Conservation (phyloP, 768 basidiomycete genomes). For the Leccinum incarnatum region DNA sequence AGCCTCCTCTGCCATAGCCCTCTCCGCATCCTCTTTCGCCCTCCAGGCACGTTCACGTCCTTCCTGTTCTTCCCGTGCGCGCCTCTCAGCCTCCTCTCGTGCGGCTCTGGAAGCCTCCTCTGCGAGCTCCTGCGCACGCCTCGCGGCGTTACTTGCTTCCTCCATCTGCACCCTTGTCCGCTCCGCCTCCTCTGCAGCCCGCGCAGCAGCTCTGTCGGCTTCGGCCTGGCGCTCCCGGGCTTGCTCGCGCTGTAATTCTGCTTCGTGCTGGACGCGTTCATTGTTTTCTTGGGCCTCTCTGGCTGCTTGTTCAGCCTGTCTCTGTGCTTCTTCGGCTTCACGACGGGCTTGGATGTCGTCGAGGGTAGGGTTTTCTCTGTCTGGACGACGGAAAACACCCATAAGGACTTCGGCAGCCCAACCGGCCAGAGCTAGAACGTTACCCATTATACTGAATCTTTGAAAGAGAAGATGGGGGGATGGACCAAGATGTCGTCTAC, state of each 20-base stretch:
- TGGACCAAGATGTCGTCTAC: background rate
- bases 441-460: slow-evolving; percentile 1
- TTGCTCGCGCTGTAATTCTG: slow-evolving; percentile 4
- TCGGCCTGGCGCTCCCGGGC: slow-evolving; percentile 6
- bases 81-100: slow-evolving; percentile 2
- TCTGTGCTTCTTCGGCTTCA: slow-evolving; percentile 1
- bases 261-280: background rate
- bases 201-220: slow-evolving; percentile 1
- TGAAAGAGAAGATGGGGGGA: background rate
- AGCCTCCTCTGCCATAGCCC: background rate
- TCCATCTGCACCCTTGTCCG: slow-evolving; percentile 11
- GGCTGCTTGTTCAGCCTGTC: slow-evolving; percentile 3
- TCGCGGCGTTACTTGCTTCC: background rate
- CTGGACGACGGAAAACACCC: background rate
- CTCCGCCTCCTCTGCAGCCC: slow-evolving; percentile 8
- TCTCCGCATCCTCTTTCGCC: slow-evolving; percentile 6
- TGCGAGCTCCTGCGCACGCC: background rate
- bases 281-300: slow-evolving; percentile 1
- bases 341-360: slow-evolving; percentile 4
- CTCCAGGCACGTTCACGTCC: slow-evolving; percentile 3
- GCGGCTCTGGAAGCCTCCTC: slow-evolving; percentile 6
- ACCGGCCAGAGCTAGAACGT: background rate
- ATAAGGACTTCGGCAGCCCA: background rate
- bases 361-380: slow-evolving; percentile 13
- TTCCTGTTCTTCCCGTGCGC: slow-evolving; percentile 1